These are phyloP conservation scores for Lojkania enalia DNA, from an alignment of 2,329 filamentous ascomycete genomes.

Conservation along the genomic window DNA sequence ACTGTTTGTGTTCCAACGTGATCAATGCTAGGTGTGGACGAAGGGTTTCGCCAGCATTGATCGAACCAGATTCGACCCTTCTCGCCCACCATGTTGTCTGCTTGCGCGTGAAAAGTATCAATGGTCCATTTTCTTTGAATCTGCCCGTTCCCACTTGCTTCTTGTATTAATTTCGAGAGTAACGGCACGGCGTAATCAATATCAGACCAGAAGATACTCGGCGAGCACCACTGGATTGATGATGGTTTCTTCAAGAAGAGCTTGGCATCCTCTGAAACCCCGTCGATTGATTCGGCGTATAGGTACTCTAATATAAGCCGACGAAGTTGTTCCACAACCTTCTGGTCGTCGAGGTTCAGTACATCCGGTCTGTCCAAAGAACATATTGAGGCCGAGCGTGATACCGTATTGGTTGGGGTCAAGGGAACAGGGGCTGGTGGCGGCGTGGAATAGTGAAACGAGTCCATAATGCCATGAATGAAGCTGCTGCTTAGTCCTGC, in stretches of 20 bases:
- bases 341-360: slow-evolving; percentile 19
- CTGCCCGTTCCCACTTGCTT: slow-evolving; percentile 11
- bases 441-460: slow-evolving; percentile 11
- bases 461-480: slow-evolving; percentile 18
- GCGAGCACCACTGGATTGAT: slow-evolving; percentile 26
- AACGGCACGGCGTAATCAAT: slow-evolving; percentile 29
- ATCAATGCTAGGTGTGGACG: background rate
- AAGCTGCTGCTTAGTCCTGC: slow-evolving; percentile 24
- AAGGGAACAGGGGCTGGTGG: slow-evolving; percentile 19
- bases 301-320: slow-evolving; percentile 25
- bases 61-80: slow-evolving; percentile 34
- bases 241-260: slow-evolving; percentile 29
- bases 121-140: slow-evolving; percentile 22
- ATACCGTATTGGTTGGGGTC: slow-evolving; percentile 4
- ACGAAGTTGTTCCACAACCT: slow-evolving; percentile 27
- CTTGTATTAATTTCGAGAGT: slow-evolving; percentile 23
- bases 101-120: slow-evolving; percentile 33
- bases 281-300: slow-evolving; percentile 32
- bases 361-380: slow-evolving; percentile 3
- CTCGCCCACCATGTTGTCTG: slow-evolving; percentile 33
- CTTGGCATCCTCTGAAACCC: slow-evolving; percentile 31
- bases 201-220: slow-evolving; percentile 27
- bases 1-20: background rate
- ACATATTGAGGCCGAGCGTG: slow-evolving; percentile 6
- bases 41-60: slow-evolving; percentile 21